Evolutionary conservation across 2,329 filamentous ascomycete species (phyloP).

Genomic region (Helicocarpus griseus): DNA sequence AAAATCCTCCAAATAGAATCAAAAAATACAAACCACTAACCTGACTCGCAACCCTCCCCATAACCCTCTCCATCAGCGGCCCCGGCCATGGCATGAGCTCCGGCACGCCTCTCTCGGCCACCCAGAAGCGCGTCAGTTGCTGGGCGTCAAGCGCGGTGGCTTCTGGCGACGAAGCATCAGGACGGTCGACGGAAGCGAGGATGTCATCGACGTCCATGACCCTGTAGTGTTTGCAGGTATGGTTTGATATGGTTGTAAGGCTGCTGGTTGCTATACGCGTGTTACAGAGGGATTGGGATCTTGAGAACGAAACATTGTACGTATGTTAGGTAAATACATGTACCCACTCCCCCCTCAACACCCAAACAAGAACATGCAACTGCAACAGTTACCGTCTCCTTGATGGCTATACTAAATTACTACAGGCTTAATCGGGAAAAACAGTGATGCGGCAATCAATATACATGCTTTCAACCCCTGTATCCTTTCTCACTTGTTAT

Average conservation of each 20-base stretch:
- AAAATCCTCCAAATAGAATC: neutral
- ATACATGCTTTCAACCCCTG: too few relatives aligned
- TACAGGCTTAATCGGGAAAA: too few relatives aligned
- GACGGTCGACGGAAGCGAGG: slow-evolving; percentile 60
- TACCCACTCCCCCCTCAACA: too few relatives aligned
- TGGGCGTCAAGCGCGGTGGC: slow-evolving; percentile 59
- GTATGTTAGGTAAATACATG: too few relatives aligned
- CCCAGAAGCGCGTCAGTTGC: slow-evolving; percentile 81
- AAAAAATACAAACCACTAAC: slow-evolving; percentile 18
- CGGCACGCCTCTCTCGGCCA: slow-evolving; percentile 80
- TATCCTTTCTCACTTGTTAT: too few relatives aligned
- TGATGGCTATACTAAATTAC: too few relatives aligned
- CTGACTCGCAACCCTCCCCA: slow-evolving; percentile 59
- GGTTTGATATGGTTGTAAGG: neutral
- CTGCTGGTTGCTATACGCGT: too few relatives aligned
- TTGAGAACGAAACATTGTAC: too few relatives aligned
- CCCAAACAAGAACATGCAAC: too few relatives aligned
- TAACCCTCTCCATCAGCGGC: slow-evolving; percentile 71
- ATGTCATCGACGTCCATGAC: slow-evolving; percentile 66
- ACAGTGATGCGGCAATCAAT: too few relatives aligned
- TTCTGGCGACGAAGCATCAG: slow-evolving; percentile 33
- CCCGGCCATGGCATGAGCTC: slow-evolving; percentile 76
- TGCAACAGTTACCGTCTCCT: too few relatives aligned
- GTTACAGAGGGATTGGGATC: too few relatives aligned
- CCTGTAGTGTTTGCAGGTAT: slow-evolving; percentile 10